Percentiles rank a stretch among this genome's conserved stretches.
phyloP scores from a whole-genome alignment of 2,329 filamentous ascomycete species.

The Botrytis fragariae region DNA sequence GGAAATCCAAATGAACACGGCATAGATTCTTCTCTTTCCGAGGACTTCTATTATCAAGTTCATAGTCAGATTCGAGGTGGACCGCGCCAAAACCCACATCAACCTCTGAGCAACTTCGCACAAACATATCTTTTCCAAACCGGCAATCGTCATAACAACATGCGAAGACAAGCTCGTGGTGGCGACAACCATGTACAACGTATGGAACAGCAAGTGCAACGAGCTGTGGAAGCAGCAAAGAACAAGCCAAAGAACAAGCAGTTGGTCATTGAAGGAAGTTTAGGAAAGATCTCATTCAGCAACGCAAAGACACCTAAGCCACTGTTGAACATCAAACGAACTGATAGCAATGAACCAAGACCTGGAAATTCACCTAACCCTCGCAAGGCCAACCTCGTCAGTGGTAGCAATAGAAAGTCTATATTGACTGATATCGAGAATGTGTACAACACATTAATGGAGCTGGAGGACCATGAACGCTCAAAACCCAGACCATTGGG shows the following conservation, averaged over 20 bases:
- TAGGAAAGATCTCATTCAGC: slow-evolving; percentile 98
- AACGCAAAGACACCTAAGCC: slow-evolving; percentile 97
- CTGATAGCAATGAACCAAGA: slow-evolving; percentile 63
- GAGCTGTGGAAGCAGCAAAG: slow-evolving; percentile 95
- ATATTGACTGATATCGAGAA: slow-evolving; percentile 83
- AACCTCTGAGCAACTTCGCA: slow-evolving; percentile 92
- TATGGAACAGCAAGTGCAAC: slow-evolving; percentile 98
- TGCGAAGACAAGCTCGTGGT: slow-evolving; percentile 72
- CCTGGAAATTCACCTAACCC: slow-evolving; percentile 48
- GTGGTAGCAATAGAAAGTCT: slow-evolving; percentile 72
- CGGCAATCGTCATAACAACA: slow-evolving; percentile 73
- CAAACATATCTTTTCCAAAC: slow-evolving; percentile 98
- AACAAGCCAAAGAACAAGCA: slow-evolving; percentile 97
- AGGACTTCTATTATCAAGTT: slow-evolving; percentile 99
- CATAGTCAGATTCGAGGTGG: slow-evolving; percentile 91
- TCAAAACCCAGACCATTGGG: slow-evolving; percentile 66
- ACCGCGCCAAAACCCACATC: slow-evolving; percentile 84
- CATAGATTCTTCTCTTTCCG: slow-evolving; percentile 75
- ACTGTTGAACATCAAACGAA: slow-evolving; percentile 89
- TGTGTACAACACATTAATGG: slow-evolving; percentile 86
- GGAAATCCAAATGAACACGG: slow-evolving; percentile 80
- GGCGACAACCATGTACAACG: slow-evolving; percentile 97
- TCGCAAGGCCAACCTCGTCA: slow-evolving; percentile 47
- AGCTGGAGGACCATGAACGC: slow-evolving; percentile 89
- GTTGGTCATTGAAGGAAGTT: slow-evolving; percentile 89